These are phyloP conservation scores for Jatropha curcas DNA, from an alignment of 345 rosid genomes.

Conservation along the genomic window DNA sequence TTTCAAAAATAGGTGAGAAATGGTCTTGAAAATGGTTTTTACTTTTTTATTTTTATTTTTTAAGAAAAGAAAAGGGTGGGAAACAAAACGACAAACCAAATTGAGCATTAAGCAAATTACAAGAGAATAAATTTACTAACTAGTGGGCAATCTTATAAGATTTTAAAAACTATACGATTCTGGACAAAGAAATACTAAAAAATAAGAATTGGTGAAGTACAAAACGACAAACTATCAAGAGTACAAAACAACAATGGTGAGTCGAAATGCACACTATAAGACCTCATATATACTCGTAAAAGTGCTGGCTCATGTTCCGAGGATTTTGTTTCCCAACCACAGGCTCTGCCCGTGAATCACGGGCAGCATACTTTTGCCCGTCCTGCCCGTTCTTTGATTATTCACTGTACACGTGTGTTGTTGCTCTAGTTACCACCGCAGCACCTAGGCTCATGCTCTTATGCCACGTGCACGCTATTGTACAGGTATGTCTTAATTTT, in stretches of 20 bases:
- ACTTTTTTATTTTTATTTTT: no score
- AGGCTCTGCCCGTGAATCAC: conserved; percentile 25
- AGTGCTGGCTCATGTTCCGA: conserved; percentile 28
- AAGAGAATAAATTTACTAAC: no score
- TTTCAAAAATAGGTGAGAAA: no score
- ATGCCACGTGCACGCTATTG: conserved; percentile 20
- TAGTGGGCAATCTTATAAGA: no score
- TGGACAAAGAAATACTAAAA: no score
- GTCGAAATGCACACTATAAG: not conserved
- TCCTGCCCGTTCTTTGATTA: not conserved
- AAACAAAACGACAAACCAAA: no score
- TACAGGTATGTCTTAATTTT: not conserved
- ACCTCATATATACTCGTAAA: not conserved
- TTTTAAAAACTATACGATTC: no score
- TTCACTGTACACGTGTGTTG: conserved; percentile 41
- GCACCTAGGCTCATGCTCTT: not conserved
- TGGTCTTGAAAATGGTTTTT: no score
- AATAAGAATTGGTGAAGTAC: no score
- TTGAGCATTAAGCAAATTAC: no score
- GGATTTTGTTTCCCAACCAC: conserved; percentile 36
- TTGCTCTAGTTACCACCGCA: conserved; percentile 17
- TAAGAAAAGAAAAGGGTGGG: no score
- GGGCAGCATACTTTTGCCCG: conserved; percentile 23
- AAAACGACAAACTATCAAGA: not conserved
- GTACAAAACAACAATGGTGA: not conserved